A percentile compares a stretch with the other conserved stretches of the same genome.
These are phyloP conservation scores for Monotropa hypopitys DNA, from an alignment of 179 eudicot genomes.

Conservation along the genomic window DNA sequence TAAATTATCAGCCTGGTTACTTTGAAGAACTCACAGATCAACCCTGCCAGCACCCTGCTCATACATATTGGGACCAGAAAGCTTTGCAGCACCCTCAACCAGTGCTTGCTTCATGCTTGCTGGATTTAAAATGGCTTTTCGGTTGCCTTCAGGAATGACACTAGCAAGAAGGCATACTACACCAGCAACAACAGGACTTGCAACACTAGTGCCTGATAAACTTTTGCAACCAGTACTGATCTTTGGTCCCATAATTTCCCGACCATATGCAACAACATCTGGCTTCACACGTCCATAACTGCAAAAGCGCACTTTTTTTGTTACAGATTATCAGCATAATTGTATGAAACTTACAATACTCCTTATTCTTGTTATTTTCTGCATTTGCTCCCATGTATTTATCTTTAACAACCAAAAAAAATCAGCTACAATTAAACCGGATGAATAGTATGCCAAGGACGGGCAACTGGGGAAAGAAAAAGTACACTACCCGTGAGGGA, in stretches of 20 bases:
- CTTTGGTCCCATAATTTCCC: constrained; percentile 94
- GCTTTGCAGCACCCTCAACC: constrained; percentile 95
- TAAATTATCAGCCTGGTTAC: not conserved
- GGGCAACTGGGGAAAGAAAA: not conserved
- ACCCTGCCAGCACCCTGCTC: constrained; percentile 99
- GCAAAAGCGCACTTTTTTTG: constrained; percentile 9
- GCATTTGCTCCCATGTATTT: not conserved
- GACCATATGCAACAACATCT: constrained; percentile 94
- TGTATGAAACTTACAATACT: not conserved
- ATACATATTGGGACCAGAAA: constrained; percentile 90
- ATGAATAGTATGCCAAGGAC: not conserved
- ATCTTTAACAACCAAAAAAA: constrained; percentile 2
- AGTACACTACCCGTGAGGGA: constrained; percentile 82
- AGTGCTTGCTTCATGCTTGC: constrained; percentile 98
- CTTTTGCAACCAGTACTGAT: constrained; percentile 96
- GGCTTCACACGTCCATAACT: constrained; percentile 98
- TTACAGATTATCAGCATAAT: constrained; percentile 3
- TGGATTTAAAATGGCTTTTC: constrained; percentile 73
- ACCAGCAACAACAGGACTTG: constrained; percentile 99
- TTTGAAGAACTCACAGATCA: constrained; percentile 64
- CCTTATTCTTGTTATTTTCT: not conserved
- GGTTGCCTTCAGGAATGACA: constrained; percentile 59
- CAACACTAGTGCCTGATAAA: constrained; percentile 97
- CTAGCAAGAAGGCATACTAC: constrained; percentile 93
- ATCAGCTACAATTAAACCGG: not conserved